These are phyloP conservation scores for Pythium monospermum DNA, from an alignment of 352 stramenopile genomes.

Conservation along the genomic window DNA sequence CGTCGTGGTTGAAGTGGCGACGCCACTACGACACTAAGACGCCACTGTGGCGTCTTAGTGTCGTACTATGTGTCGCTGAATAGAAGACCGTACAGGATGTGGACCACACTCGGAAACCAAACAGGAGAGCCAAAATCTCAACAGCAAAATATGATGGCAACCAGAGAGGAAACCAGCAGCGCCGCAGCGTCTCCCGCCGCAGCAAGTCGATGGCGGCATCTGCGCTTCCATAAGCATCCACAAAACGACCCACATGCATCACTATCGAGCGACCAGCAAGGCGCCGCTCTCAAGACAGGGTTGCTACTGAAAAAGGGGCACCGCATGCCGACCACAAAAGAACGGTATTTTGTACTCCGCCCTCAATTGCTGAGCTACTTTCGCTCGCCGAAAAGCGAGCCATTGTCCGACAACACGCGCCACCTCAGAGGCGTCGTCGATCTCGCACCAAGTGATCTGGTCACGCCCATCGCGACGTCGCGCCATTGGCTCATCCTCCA, in stretches of 20 bases:
- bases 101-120: too few relatives aligned
- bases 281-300: constrained; percentile 15
- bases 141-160: neutral
- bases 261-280: neutral
- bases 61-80: too few relatives aligned
- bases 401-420: neutral
- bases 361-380: constrained; percentile 25
- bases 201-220: constrained; percentile 17
- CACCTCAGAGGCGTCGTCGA: constrained; percentile 31
- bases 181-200: constrained; percentile 1
- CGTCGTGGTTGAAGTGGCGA: too few relatives aligned
- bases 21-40: too few relatives aligned
- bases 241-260: neutral
- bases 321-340: constrained; percentile 23
- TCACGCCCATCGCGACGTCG: constrained; percentile 27
- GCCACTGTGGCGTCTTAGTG: too few relatives aligned
- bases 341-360: constrained; percentile 23
- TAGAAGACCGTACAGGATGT: too few relatives aligned
- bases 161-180: neutral
- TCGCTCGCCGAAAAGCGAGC: neutral
- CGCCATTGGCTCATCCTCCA: constrained; percentile 61
- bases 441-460: constrained; percentile 29
- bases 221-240: constrained; percentile 13
- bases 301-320: constrained; percentile 27
- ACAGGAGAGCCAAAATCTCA: too few relatives aligned